A percentile compares a stretch with the other conserved stretches of the same genome.
phyloP scores from a whole-genome alignment of 805 yeast genomes.

The Monosporozyma siamensis region DNA sequence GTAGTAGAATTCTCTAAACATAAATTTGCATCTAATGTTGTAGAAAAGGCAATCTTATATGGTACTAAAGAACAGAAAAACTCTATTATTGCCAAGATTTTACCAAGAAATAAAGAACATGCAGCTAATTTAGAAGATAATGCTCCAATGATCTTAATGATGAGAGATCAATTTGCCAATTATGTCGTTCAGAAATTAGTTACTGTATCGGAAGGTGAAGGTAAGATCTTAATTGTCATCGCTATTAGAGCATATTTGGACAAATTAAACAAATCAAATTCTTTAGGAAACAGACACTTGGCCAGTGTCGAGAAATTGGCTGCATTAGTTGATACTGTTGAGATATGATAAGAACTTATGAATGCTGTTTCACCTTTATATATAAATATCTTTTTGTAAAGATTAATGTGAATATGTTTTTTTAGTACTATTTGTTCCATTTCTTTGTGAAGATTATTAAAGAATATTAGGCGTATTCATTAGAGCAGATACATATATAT shows the following conservation, averaged over 20 bases:
- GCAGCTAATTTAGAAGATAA: slow-evolving; percentile 47
- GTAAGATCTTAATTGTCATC: slow-evolving; percentile 58
- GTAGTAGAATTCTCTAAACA: slow-evolving; percentile 85
- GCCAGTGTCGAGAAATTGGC: slow-evolving; percentile 32
- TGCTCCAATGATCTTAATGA: slow-evolving; percentile 77
- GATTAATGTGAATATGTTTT: too few species aligned
- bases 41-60: slow-evolving; percentile 80
- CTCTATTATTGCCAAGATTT: slow-evolving; percentile 55
- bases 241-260: slow-evolving; percentile 75
- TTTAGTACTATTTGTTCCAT: too few species aligned
- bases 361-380: too few species aligned
- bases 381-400: too few species aligned
- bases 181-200: slow-evolving; percentile 93
- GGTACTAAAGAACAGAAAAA: slow-evolving; percentile 58
- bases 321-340: slow-evolving; percentile 25
- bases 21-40: slow-evolving; percentile 95
- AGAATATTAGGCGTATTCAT: too few species aligned
- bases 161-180: slow-evolving; percentile 96
- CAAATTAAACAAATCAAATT: slow-evolving; percentile 31
- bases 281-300: slow-evolving; percentile 28
- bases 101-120: slow-evolving; percentile 40
- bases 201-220: slow-evolving; percentile 63
- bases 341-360: slow-evolving; percentile 8
- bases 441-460: too few species aligned
- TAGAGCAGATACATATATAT: background rate